phyloP scores from a whole-genome alignment of 2,329 filamentous ascomycete species.

The Microdochium paspali region DNA sequence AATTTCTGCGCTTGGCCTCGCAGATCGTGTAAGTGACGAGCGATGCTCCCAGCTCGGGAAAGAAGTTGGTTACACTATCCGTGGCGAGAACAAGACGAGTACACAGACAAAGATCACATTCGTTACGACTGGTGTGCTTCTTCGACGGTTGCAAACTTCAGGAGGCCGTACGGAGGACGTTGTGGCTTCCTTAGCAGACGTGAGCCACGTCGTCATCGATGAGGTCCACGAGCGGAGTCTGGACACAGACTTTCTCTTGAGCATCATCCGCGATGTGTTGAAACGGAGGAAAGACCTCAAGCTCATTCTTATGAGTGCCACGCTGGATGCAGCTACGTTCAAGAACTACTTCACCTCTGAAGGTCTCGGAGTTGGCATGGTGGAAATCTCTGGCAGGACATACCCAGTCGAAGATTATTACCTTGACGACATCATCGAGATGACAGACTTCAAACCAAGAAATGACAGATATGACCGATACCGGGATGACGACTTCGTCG shows the following conservation, averaged over 20 bases:
- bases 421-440: constrained; percentile 74
- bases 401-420: constrained; percentile 87
- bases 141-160: constrained; percentile 84
- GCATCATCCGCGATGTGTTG: constrained; percentile 76
- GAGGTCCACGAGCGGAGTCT: constrained; percentile 94
- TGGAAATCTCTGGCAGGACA: constrained; percentile 83
- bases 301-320: constrained; percentile 92
- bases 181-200: constrained; percentile 70
- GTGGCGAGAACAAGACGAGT: constrained; percentile 75
- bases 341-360: constrained; percentile 70
- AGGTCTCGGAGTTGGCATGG: constrained; percentile 59
- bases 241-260: constrained; percentile 89
- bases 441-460: constrained; percentile 57
- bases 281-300: constrained; percentile 69
- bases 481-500: constrained; percentile 9
- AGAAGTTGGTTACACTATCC: constrained; percentile 86
- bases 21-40: constrained; percentile 90
- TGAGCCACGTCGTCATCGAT: constrained; percentile 92
- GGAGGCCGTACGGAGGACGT: constrained; percentile 74
- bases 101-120: constrained; percentile 81
- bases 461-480: constrained; percentile 16
- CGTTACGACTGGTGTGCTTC: constrained; percentile 87
- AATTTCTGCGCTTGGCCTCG: constrained; percentile 88
- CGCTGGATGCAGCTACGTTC: constrained; percentile 81
- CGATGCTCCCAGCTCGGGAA: constrained; percentile 72